phyloP scores from a whole-genome alignment of 139 green algal species.

The Tetraselmis chui region DNA sequence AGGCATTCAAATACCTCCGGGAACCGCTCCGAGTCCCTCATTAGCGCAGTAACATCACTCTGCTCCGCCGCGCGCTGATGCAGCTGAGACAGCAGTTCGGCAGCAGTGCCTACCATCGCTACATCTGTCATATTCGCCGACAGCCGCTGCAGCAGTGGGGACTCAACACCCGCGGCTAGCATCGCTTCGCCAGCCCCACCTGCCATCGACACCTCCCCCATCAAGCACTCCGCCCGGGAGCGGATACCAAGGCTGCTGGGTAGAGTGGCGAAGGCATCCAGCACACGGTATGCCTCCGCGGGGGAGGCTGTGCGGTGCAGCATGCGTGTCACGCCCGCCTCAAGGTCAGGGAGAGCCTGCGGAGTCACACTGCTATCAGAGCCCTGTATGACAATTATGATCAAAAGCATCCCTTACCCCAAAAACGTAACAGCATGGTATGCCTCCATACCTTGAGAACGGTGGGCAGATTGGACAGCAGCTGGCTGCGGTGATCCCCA shows the following conservation, averaged over 20 bases:
- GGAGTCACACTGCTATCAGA: too few relatives aligned
- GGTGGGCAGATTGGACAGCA: slow-evolving; percentile 15
- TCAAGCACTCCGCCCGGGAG: not conserved
- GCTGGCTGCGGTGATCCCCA: slow-evolving; percentile 12
- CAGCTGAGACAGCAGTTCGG: slow-evolving; percentile 33
- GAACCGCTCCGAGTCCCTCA: slow-evolving; percentile 29
- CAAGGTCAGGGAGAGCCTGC: slow-evolving; percentile 55
- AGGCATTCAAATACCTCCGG: slow-evolving; percentile 26
- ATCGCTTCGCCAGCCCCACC: not conserved
- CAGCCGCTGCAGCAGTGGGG: slow-evolving; percentile 36
- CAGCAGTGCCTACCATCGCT: slow-evolving; percentile 22
- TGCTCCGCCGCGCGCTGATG: slow-evolving; percentile 31
- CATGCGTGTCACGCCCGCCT: slow-evolving; percentile 60
- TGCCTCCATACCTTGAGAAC: slow-evolving; percentile 10
- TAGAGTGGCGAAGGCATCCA: slow-evolving; percentile 32
- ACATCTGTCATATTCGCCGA: slow-evolving; percentile 23
- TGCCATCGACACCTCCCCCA: too few relatives aligned
- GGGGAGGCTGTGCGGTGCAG: slow-evolving; percentile 69
- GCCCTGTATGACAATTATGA: too few relatives aligned
- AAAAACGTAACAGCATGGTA: too few relatives aligned
- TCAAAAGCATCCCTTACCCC: too few relatives aligned
- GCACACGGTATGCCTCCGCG: slow-evolving; percentile 52
- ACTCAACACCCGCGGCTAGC: slow-evolving; percentile 9
- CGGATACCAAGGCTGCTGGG: not conserved
- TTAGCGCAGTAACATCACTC: slow-evolving; percentile 35